These are phyloP conservation scores for Tolypocladium amazonense DNA, from an alignment of 2,329 filamentous ascomycete genomes.

Conservation along the genomic window DNA sequence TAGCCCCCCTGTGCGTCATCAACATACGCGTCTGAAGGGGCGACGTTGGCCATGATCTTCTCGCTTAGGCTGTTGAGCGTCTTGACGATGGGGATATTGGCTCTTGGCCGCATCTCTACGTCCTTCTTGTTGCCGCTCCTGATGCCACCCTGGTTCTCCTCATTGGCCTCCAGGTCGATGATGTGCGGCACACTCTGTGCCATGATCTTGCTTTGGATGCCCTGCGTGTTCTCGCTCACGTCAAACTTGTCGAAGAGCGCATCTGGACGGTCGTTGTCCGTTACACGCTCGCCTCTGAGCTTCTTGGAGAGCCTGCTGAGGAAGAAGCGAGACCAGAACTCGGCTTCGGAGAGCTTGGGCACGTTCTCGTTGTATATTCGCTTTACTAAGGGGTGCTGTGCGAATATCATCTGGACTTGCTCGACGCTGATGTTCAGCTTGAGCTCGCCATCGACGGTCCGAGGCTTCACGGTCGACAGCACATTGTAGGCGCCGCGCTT, in stretches of 20 bases:
- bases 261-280: conserved; percentile 66
- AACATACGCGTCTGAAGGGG: conserved; percentile 61
- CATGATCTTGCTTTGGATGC: conserved; percentile 41
- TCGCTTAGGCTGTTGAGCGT: conserved; percentile 85
- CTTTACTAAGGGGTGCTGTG: conserved; percentile 83
- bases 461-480: conserved; percentile 74
- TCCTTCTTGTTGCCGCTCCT: conserved; percentile 78
- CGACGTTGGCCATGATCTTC: conserved; percentile 84
- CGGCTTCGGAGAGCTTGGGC: conserved; percentile 63
- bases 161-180: conserved; percentile 87
- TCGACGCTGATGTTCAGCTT: conserved; percentile 82
- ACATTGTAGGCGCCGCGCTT: conserved; percentile 89
- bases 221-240: conserved; percentile 53
- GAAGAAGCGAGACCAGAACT: conserved; percentile 95
- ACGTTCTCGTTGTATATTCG: conserved; percentile 90
- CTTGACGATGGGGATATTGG: conserved; percentile 78
- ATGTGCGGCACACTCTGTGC: conserved; percentile 70
- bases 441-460: conserved; percentile 38
- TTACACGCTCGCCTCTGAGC: conserved; percentile 78
- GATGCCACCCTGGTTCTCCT: conserved; percentile 83
- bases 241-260: conserved; percentile 79
- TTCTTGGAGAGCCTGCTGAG: conserved; percentile 84
- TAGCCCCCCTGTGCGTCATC: conserved; percentile 50
- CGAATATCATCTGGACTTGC: conserved; percentile 87
- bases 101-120: conserved; percentile 73